These are phyloP conservation scores for Sporothrix variecibatus DNA, from an alignment of 2,329 filamentous ascomycete genomes.

Conservation along the genomic window DNA sequence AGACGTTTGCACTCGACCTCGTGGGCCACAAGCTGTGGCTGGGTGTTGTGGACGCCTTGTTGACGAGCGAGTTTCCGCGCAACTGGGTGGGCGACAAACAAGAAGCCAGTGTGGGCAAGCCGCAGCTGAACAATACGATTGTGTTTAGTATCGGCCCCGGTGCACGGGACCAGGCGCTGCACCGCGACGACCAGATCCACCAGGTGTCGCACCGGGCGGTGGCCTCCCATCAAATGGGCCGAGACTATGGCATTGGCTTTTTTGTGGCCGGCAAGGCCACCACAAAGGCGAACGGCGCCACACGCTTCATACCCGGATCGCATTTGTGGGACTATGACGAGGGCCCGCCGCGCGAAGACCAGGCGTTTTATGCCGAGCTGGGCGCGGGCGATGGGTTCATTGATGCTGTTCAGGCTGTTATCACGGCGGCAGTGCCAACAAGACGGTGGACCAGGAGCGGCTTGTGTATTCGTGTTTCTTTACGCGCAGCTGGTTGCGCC, in stretches of 20 bases:
- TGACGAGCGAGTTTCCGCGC: slow-evolving; percentile 1
- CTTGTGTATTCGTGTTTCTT: slow-evolving; percentile 25
- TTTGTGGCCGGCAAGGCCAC: slow-evolving; percentile 40
- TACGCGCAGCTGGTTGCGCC: slow-evolving; percentile 24
- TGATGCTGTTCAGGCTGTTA: slow-evolving; percentile 33
- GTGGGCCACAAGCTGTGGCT: slow-evolving; percentile 21
- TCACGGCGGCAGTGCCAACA: slow-evolving; percentile 36
- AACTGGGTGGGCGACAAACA: slow-evolving; percentile 21
- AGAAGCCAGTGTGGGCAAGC: slow-evolving; percentile 12
- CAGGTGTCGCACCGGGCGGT: slow-evolving; percentile 30
- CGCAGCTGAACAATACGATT: slow-evolving; percentile 38
- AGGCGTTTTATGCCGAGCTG: slow-evolving; percentile 32
- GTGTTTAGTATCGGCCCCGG: slow-evolving; percentile 35
- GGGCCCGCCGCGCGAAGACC: slow-evolving; percentile 31
- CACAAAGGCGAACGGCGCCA: slow-evolving; percentile 41
- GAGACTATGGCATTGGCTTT: slow-evolving; percentile 36
- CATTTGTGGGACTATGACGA: slow-evolving; percentile 38
- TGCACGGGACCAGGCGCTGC: slow-evolving; percentile 31
- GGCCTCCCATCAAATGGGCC: slow-evolving; percentile 28
- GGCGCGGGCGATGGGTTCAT: slow-evolving; percentile 33
- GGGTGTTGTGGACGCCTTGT: not conserved
- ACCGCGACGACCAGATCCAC: slow-evolving; percentile 36
- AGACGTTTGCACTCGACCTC: slow-evolving; percentile 5
- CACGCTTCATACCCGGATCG: slow-evolving; percentile 41
- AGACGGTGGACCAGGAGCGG: slow-evolving; percentile 31